Evolutionary conservation across 2,329 filamentous ascomycete species (phyloP), one percentile per base, ranked within the genome.

Genomic region (Cordyceps javanica): DNA sequence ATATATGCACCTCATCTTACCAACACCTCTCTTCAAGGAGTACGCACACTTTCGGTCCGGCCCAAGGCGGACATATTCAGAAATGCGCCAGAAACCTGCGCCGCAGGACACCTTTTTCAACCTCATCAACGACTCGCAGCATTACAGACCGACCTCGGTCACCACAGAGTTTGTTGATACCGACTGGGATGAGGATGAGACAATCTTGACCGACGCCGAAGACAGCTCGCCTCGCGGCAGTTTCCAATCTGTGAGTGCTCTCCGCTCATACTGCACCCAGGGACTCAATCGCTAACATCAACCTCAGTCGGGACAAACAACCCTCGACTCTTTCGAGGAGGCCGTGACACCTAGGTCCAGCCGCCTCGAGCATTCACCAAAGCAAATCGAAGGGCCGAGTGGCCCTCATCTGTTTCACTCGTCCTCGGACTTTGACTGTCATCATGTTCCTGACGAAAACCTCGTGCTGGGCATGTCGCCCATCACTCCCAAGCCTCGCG

Each of bases 381-480:
- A 88, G 70, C 79, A 86, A 32, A 85, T 93, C 7, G 82, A 91
- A 68, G 92, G 92, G 0, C 92, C 92, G 2, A 82, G 82, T 63
- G 92, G 92, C 1, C 92, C 92, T 10, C 92, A 96, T 73, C 80
- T 96, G 16, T 96, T 96, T 72, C 85, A 89, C 63, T 81, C 81
- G 60, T 91, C 88, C 21, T 79, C 82, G 67, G 64, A 59, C 58
- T 60, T 58, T 21, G 65, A 66, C 25, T 46, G 16, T 21, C 49
- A 60, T 34, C 32, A 55, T 41, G 44, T 44, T n/a, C 65, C 73
- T 59, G 77, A 82, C 62, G 77, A 79, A 60, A 73, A 81, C 64
- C 72, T 77, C 59, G 73, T 78, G 61, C 75, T 93, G 54, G 84
- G 87, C 25, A 79, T 93, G 70, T 92, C 89, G 23, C 89, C 89